phyloP scores from a whole-genome alignment of 768 basidiomycete species.

The Coprinopsis strossmayeri region DNA sequence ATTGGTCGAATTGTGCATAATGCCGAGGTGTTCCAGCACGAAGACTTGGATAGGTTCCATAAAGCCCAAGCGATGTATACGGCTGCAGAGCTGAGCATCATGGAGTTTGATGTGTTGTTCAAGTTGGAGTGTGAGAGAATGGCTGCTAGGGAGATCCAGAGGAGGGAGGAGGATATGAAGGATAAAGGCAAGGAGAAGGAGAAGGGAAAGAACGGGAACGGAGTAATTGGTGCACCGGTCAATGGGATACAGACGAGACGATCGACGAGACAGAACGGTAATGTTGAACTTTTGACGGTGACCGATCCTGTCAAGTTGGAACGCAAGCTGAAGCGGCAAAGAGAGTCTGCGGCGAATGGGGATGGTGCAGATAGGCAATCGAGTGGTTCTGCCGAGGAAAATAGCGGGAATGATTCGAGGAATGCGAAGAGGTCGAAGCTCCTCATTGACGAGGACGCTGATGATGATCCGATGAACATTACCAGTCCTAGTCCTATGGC shows the following conservation, averaged over 20 bases:
- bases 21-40: conserved; percentile 44
- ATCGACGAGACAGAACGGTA: conserved; percentile 70
- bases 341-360: conserved; percentile 37
- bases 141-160: conserved; percentile 67
- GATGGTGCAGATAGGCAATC: conserved; percentile 43
- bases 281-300: conserved; percentile 49
- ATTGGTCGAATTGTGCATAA: conserved; percentile 78
- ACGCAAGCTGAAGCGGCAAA: conserved; percentile 65
- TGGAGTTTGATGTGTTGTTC: conserved; percentile 79
- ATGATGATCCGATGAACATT: conserved; percentile 44
- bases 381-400: conserved; percentile 48
- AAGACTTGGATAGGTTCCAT: conserved; percentile 70
- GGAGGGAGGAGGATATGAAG: conserved; percentile 47
- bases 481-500: conserved; percentile 25
- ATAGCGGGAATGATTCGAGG: conserved; percentile 28
- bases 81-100: conserved; percentile 77
- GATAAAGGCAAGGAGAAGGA: conserved; percentile 36
- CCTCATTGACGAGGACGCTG: conserved; percentile 35
- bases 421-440: conserved; percentile 56
- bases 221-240: conserved; percentile 25
- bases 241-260: conserved; percentile 40
- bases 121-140: conserved; percentile 81
- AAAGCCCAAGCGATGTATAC: conserved; percentile 88
- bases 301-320: conserved; percentile 75
- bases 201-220: conserved; percentile 30